A percentile compares a stretch with the other conserved stretches of the same genome.
These are phyloP conservation scores for Sanghuangporus sanghuang DNA, from an alignment of 1,284 basidiomycete genomes.

Conservation along the genomic window DNA sequence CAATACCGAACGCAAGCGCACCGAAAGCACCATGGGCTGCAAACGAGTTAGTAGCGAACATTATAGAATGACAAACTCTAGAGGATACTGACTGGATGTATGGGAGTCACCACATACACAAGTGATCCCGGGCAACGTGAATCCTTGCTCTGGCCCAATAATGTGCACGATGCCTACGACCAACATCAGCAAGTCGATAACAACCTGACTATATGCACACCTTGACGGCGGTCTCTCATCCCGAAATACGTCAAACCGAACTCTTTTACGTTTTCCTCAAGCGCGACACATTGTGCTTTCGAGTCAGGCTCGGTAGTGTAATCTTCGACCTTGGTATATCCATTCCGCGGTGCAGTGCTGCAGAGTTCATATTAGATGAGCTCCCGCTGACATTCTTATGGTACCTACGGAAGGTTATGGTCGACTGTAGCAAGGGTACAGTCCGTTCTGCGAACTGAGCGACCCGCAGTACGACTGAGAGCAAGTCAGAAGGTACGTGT, in stretches of 20 bases:
- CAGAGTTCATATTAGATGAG: background rate
- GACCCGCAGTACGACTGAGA: constrained; percentile 69
- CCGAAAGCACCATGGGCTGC: constrained; percentile 93
- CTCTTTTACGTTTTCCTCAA: constrained; percentile 94
- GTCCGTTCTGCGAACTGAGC: constrained; percentile 84
- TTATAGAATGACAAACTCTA: background rate
- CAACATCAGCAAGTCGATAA: background rate
- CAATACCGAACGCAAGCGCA: constrained; percentile 94
- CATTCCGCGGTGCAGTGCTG: constrained; percentile 84
- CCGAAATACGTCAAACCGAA: constrained; percentile 96
- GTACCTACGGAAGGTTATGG: constrained; percentile 90
- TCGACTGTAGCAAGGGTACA: constrained; percentile 94
- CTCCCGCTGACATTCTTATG: background rate
- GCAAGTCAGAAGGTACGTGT: background rate
- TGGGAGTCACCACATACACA: constrained; percentile 97
- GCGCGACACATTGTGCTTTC: constrained; percentile 83
- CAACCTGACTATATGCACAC: constrained; percentile 32
- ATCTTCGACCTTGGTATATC: constrained; percentile 67
- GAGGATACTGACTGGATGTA: constrained; percentile 63
- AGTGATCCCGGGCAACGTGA: constrained; percentile 93
- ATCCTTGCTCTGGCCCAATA: constrained; percentile 95
- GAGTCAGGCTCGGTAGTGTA: constrained; percentile 91
- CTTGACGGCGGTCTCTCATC: constrained; percentile 86
- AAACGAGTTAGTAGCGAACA: constrained; percentile 34
- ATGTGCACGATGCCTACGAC: constrained; percentile 85